These are phyloP conservation scores for Lunularia cruciata DNA, from an alignment of 225 moss, liverwort and hornwort species.

Conservation along the genomic window DNA sequence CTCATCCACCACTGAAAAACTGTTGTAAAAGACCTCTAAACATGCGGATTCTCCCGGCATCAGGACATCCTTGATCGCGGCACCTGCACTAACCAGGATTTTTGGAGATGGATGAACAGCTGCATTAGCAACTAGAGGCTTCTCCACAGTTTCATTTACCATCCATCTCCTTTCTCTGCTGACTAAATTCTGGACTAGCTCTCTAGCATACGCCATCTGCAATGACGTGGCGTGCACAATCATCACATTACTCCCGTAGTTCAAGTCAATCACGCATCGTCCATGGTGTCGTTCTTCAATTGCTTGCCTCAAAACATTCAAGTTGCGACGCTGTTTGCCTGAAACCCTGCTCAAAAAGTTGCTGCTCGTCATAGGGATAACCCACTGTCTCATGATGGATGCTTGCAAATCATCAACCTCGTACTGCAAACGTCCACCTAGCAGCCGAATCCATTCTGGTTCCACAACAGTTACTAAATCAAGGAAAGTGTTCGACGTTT, in stretches of 20 bases:
- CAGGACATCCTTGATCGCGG: conserved; percentile 31
- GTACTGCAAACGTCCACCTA: conserved; percentile 24
- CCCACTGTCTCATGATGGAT: conserved; percentile 40
- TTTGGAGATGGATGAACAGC: conserved; percentile 24
- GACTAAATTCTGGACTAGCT: conserved; percentile 16
- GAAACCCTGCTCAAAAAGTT: conserved; percentile 36
- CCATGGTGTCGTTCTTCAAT: conserved; percentile 29
- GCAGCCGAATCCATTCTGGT: conserved; percentile 31
- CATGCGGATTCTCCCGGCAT: conserved; percentile 46
- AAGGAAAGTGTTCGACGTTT: conserved; percentile 41
- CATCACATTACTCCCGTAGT: conserved; percentile 26
- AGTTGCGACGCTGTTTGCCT: conserved; percentile 40
- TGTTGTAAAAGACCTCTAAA: conserved; percentile 35
- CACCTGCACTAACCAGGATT: conserved; percentile 36
- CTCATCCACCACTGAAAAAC: conserved; percentile 24
- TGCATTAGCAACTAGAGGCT: conserved; percentile 19
- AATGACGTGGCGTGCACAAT: conserved; percentile 31
- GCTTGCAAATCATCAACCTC: conserved; percentile 23
- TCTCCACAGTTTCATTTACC: conserved; percentile 39
- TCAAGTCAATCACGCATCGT: conserved; percentile 40
- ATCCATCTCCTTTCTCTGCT: conserved; percentile 29
- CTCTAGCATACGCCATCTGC: conserved; percentile 37
- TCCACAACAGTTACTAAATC: conserved; percentile 39
- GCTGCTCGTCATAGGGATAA: conserved; percentile 28
- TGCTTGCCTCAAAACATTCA: conserved; percentile 26